phyloP scores from a whole-genome alignment of 164 flowering plant genomes.

The Pachysandra terminalis region DNA sequence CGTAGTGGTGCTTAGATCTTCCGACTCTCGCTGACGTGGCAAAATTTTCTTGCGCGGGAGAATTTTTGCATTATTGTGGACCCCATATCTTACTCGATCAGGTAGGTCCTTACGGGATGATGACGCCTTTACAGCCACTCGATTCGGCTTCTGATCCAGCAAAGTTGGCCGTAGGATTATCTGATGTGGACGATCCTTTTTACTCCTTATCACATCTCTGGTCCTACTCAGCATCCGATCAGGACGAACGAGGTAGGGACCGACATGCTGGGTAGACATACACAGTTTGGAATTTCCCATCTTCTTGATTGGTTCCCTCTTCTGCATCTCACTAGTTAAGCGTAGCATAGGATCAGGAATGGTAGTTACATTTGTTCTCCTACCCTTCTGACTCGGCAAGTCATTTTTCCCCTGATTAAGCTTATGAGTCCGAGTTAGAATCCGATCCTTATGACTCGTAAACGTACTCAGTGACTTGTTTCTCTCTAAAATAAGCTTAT shows the following conservation, averaged over 20 bases:
- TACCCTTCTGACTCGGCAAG: neutral
- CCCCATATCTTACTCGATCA: neutral
- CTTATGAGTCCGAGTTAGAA: neutral
- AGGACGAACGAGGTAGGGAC: neutral
- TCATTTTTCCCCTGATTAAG: neutral
- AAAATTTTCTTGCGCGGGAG: neutral
- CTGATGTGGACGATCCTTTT: conserved; percentile 5
- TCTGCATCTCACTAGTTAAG: neutral
- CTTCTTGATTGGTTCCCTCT: neutral
- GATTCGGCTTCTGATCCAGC: conserved; percentile 3
- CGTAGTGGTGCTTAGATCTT: neutral
- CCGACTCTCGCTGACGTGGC: conserved; percentile 13
- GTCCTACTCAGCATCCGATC: neutral
- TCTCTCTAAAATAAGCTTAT: neutral
- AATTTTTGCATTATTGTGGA: neutral
- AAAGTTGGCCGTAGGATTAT: conserved; percentile 10
- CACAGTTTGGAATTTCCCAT: neutral
- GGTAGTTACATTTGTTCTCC: neutral
- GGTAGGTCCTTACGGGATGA: neutral
- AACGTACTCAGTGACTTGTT: neutral
- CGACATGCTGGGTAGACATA: neutral
- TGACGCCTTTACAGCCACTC: neutral
- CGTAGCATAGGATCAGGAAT: conserved; percentile 12
- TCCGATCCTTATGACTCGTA: neutral
- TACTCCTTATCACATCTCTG: too few relatives aligned